A percentile compares a stretch with the other conserved stretches of the same genome.
These are phyloP conservation scores for Beauveria scarabaeidicola DNA, from an alignment of 2,329 filamentous ascomycete species.

Conservation along the genomic window DNA sequence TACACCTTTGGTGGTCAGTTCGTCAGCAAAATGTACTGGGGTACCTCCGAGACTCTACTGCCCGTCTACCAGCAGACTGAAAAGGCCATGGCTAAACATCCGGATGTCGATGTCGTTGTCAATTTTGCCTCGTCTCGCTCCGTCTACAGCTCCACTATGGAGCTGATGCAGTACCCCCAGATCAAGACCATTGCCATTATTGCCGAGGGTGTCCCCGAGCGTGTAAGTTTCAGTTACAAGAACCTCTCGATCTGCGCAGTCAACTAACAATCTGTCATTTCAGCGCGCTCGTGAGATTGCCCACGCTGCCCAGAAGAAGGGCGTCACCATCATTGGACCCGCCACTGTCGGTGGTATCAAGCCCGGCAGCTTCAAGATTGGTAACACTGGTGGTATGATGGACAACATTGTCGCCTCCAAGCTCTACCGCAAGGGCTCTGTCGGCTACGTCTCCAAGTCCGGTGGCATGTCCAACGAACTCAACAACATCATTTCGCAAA, in stretches of 20 bases:
- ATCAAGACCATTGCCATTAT: constrained; percentile 99
- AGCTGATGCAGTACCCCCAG: constrained; percentile 94
- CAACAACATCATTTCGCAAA: constrained; percentile 98
- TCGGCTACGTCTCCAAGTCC: constrained; percentile 99
- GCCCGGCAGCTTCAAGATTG: constrained; percentile 98
- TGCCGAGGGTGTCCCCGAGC: constrained; percentile 96
- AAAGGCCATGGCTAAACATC: constrained; percentile 94
- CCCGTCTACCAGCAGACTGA: constrained; percentile 93
- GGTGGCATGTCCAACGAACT: constrained; percentile 99
- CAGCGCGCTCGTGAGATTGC: constrained; percentile 96
- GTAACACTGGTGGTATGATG: constrained; percentile 99
- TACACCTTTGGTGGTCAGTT: constrained; percentile 99
- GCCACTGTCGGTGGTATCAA: constrained; percentile 99
- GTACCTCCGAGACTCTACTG: constrained; percentile 95
- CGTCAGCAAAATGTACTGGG: constrained; percentile 99
- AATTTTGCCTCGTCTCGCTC: constrained; percentile 99
- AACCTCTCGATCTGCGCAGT: background rate
- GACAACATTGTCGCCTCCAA: constrained; percentile 99
- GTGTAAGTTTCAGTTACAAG: constrained; percentile 48
- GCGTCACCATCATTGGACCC: constrained; percentile 96
- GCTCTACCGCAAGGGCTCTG: constrained; percentile 98
- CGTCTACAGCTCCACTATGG: constrained; percentile 97
- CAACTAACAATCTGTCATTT: constrained; percentile 14
- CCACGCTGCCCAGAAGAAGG: constrained; percentile 95
- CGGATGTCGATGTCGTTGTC: constrained; percentile 93